Evolutionary conservation across 2,329 filamentous ascomycete species (phyloP).

Genomic region (Clarireedia monteithiana): DNA sequence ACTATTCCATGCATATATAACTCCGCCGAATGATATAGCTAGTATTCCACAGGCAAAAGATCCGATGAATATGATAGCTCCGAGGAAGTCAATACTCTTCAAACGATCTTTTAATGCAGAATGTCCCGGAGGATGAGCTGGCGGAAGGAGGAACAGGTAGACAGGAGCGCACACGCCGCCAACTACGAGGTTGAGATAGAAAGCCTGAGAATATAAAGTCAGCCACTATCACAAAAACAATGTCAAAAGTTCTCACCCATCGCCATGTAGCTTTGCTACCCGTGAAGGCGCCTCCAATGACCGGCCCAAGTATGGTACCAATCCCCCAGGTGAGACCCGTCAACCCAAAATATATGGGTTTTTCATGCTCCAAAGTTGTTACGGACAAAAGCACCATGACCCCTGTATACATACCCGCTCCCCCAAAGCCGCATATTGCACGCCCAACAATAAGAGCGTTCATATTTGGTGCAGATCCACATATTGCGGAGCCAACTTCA

Average conservation of each 20-base stretch:
- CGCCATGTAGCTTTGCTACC: not conserved
- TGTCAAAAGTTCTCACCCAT: not conserved
- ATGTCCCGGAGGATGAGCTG: not conserved
- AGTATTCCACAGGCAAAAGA: slow-evolving; percentile 11
- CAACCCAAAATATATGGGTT: slow-evolving; percentile 20
- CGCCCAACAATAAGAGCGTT: slow-evolving; percentile 41
- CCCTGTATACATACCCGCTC: slow-evolving; percentile 38
- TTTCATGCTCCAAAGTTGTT: slow-evolving; percentile 29
- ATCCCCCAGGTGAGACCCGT: not conserved
- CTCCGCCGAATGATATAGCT: not conserved
- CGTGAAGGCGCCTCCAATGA: slow-evolving; percentile 1
- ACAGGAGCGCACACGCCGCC: not conserved
- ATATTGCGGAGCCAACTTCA: slow-evolving; percentile 29
- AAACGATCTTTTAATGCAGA: slow-evolving; percentile 3
- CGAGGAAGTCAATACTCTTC: slow-evolving; percentile 28
- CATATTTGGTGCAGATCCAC: slow-evolving; percentile 30
- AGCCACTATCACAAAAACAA: not conserved
- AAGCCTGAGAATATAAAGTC: not conserved
- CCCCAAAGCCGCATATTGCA: slow-evolving; percentile 38
- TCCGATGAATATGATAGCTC: slow-evolving; percentile 12
- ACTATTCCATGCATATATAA: not conserved
- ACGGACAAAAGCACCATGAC: slow-evolving; percentile 38
- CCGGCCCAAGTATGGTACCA: not conserved
- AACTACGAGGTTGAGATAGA: not conserved
- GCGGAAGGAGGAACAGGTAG: not conserved